These are phyloP conservation scores for Phytophthora crassamura DNA, from an alignment of 352 stramenopile species.

Conservation along the genomic window DNA sequence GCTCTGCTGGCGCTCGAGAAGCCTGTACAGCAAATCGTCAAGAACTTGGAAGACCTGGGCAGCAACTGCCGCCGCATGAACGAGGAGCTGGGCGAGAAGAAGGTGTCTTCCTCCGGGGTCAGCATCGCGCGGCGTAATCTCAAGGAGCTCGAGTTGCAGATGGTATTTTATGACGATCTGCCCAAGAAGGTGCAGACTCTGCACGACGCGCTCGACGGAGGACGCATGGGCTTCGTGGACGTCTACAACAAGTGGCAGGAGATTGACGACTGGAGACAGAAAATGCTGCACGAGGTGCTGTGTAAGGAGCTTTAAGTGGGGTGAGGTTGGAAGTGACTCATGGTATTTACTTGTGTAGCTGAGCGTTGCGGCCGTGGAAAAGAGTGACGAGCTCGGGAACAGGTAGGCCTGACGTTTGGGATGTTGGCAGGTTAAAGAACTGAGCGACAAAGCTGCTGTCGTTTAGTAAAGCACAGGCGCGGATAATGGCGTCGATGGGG, in stretches of 20 bases:
- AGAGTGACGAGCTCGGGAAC: slow-evolving; percentile 74
- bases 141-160: slow-evolving; percentile 81
- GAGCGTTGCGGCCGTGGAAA: slow-evolving; percentile 59
- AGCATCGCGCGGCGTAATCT: slow-evolving; percentile 85
- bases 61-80: slow-evolving; percentile 82
- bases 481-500: slow-evolving; percentile 73
- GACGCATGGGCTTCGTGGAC: slow-evolving; percentile 58
- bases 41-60: slow-evolving; percentile 60
- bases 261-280: slow-evolving; percentile 85
- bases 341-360: slow-evolving; percentile 41
- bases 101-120: slow-evolving; percentile 71
- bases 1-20: slow-evolving; percentile 72
- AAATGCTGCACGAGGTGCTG: slow-evolving; percentile 79
- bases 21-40: slow-evolving; percentile 69
- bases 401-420: slow-evolving; percentile 38
- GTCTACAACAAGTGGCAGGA: slow-evolving; percentile 76
- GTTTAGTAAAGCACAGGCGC: slow-evolving; percentile 66
- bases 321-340: too few relatives aligned
- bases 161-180: slow-evolving; percentile 86
- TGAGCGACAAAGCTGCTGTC: background rate
- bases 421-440: background rate
- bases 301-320: background rate
- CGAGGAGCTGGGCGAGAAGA: slow-evolving; percentile 84
- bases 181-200: slow-evolving; percentile 66
- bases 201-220: slow-evolving; percentile 55